These are phyloP conservation scores for Xylaria intraflava DNA, from an alignment of 495 filamentous ascomycete species.

Conservation along the genomic window DNA sequence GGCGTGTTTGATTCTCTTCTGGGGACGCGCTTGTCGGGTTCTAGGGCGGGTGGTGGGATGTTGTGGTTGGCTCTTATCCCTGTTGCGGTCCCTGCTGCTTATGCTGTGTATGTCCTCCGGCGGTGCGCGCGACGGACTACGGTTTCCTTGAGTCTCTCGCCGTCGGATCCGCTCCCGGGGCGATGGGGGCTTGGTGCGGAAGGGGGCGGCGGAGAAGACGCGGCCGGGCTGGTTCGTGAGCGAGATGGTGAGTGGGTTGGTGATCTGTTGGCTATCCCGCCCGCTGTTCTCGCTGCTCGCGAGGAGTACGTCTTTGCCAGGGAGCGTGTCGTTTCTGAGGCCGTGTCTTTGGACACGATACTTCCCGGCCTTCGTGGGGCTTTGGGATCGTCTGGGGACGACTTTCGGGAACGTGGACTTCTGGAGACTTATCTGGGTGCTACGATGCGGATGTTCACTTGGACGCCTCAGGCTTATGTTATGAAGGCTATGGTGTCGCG, in stretches of 20 bases:
- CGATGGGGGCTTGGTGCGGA: too few species aligned
- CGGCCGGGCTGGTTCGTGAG: too few species aligned
- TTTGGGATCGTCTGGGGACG: background rate
- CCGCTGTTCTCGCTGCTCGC: background rate
- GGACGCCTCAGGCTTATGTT: slow-evolving; percentile 28
- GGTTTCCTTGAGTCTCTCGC: slow-evolving; percentile 3
- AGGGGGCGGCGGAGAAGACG: too few species aligned
- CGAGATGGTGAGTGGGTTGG: background rate
- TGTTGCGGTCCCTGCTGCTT: slow-evolving; percentile 12
- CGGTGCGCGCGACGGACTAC: slow-evolving; percentile 3
- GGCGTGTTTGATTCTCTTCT: background rate
- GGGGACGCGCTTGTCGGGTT: background rate
- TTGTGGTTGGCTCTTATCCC: slow-evolving; percentile 12
- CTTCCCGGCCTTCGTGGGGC: background rate
- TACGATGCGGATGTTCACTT: slow-evolving; percentile 26
- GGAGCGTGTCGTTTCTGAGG: slow-evolving; percentile 23
- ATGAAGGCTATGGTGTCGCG: slow-evolving; percentile 15
- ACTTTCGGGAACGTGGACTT: background rate
- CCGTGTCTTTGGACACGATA: background rate
- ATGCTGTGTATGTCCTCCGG: slow-evolving; percentile 6
- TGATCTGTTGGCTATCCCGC: background rate
- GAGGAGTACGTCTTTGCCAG: slow-evolving; percentile 18
- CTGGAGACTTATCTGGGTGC: slow-evolving; percentile 23
- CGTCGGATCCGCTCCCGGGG: slow-evolving; percentile 11
- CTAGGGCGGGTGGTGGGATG: too few species aligned